phyloP scores from a whole-genome alignment of 371 early-diverging fungal genomes.

The Zychaea mexicana region DNA sequence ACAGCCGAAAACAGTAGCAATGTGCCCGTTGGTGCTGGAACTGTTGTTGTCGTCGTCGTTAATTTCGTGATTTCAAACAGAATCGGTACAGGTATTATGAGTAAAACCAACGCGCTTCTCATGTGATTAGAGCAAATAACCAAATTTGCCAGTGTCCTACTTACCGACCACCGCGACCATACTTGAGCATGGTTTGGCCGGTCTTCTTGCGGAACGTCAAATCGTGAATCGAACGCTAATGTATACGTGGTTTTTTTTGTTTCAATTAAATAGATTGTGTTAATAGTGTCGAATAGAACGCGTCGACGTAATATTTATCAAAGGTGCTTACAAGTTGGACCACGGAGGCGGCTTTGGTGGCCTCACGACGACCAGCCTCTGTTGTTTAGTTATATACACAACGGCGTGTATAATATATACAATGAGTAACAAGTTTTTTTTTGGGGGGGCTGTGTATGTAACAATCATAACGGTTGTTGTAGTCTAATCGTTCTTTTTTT shows the following conservation, averaged over 20 bases:
- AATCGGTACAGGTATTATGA: too few species aligned
- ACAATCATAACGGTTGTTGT: not conserved
- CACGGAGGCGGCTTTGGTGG: conserved; percentile 17
- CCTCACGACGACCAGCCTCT: conserved; percentile 37
- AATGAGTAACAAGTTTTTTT: too few species aligned
- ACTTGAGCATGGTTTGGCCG: conserved; percentile 66
- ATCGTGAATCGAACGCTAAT: conserved; percentile 71
- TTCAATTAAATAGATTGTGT: not conserved
- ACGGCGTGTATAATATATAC: too few species aligned
- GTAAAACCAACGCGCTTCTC: too few species aligned
- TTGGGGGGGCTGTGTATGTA: not conserved
- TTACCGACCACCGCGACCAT: conserved; percentile 77
- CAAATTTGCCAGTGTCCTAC: too few species aligned
- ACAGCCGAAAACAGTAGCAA: conserved; percentile 95
- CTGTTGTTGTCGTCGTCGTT: conserved; percentile 22
- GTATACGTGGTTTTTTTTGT: not conserved
- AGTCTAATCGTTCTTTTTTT: not conserved
- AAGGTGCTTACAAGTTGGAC: conserved; percentile 28
- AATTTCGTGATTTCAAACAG: not conserved
- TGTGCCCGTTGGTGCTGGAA: conserved; percentile 79
- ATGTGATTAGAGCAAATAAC: too few species aligned
- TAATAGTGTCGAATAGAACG: not conserved
- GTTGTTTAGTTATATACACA: not conserved
- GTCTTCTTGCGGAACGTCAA: conserved; percentile 69
- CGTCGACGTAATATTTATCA: not conserved